A percentile compares a stretch with the other conserved stretches of the same genome.
These are phyloP conservation scores for Penicillium sp. DNA, from an alignment of 2,329 filamentous ascomycete genomes.

Conservation along the genomic window DNA sequence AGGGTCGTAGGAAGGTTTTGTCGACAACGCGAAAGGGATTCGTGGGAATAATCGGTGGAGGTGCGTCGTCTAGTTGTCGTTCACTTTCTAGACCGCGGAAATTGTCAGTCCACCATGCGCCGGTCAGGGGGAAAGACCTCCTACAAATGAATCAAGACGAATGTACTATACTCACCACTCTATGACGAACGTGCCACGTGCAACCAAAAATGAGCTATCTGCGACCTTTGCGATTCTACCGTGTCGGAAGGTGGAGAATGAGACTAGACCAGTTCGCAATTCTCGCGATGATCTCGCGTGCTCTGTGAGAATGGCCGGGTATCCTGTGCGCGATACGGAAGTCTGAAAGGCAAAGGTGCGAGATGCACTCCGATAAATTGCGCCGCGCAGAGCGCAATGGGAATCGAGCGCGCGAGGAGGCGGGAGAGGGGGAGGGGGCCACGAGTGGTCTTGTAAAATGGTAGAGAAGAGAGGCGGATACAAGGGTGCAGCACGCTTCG, in stretches of 20 bases:
- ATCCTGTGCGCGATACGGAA: conserved; percentile 13
- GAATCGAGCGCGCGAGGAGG: neutral
- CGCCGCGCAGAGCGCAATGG: neutral
- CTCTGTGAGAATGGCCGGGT: conserved; percentile 25
- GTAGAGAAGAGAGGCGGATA: neutral
- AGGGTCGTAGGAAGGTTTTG: too few relatives aligned
- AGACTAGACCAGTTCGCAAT: conserved; percentile 17
- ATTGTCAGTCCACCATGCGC: too few relatives aligned
- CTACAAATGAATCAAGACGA: too few relatives aligned
- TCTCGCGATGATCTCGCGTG: conserved; percentile 18
- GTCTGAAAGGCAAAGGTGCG: conserved; percentile 7
- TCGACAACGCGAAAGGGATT: too few relatives aligned
- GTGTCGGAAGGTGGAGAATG: conserved; percentile 9
- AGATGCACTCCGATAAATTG: neutral
- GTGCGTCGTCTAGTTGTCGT: too few relatives aligned
- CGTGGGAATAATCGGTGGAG: too few relatives aligned
- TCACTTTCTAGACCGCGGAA: too few relatives aligned
- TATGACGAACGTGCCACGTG: conserved; percentile 16
- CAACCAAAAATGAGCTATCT: conserved; percentile 7
- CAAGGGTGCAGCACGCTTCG: neutral
- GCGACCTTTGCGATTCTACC: conserved; percentile 16
- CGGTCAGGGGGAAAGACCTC: too few relatives aligned
- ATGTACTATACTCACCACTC: conserved; percentile 27
- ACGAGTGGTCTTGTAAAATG: too few relatives aligned
- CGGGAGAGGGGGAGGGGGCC: neutral